Evolutionary conservation across 345 rosid genomes (phyloP), one percentile per base, ranked within the genome.

Genomic region (Fremontodendron californicum): DNA sequence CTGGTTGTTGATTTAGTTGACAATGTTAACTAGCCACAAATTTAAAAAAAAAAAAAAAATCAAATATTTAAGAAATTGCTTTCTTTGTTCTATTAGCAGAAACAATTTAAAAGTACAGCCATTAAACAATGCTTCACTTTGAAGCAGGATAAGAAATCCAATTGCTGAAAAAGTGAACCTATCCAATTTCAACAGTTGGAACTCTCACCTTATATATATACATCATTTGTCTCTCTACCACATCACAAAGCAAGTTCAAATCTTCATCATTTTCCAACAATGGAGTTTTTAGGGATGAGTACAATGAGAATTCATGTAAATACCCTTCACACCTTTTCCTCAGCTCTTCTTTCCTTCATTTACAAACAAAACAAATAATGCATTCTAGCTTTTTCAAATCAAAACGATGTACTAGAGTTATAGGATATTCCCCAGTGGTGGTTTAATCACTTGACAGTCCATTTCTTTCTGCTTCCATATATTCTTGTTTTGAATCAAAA

Each of bases 121-220:
- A 79, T 65, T 77, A 57, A 29, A 74, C 76, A 25, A 67, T 78
- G 43, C 82, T 76, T 83, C 42, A 15, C 85, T 79, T 76, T 29
- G 9, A 81, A 76, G 77, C 39, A 70, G 1, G 62, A 74, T 40
- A 79, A 77, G 18, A 31, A 3, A 13, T 70, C 68, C 33, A 73
- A 18, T 35, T 45, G 75, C 43, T 21, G 69, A 40, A 60, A 63
- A 70, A n/a, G 58, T 54, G 54, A 70, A 43, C 49, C 18, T 25
- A 2, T 29, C 68, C 45, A 21, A 49, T 54, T 19, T 5, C 21
- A 23, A 35, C 75, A 60, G 39, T 76, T 46, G 6, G 6, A 0
- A 2, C 45, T 58, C 3, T 75, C 70, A 33, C 27, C 65, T 27
- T 77, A 85, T 64, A 82, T 70, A 81, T 23, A 77, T 52, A 54